Conservation (phyloP, 176 grass and related monocot species). For the Bolboschoenus planiculmis region DNA sequence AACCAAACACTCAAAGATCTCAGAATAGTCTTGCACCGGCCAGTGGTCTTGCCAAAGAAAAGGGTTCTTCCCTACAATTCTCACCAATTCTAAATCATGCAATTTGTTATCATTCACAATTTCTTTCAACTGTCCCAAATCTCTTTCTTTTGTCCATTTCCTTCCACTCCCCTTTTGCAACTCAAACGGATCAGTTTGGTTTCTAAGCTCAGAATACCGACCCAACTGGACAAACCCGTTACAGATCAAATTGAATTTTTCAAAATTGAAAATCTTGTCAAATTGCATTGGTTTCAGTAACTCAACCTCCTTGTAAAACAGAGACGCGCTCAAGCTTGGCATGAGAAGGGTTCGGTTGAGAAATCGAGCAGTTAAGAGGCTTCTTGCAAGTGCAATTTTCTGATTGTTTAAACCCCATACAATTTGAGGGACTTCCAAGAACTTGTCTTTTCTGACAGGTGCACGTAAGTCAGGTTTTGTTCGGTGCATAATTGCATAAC, state of each 20-base stretch:
- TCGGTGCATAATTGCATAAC: slow-evolving; percentile 29
- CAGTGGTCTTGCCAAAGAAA: slow-evolving; percentile 98
- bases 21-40: slow-evolving; percentile 72
- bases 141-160: slow-evolving; percentile 88
- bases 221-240: slow-evolving; percentile 70
- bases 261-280: slow-evolving; percentile 78
- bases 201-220: slow-evolving; percentile 67
- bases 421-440: slow-evolving; percentile 87
- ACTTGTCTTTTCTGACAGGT: slow-evolving; percentile 61
- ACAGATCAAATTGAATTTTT: slow-evolving; percentile 74
- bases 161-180: slow-evolving; percentile 83
- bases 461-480: slow-evolving; percentile 25
- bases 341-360: slow-evolving; percentile 90
- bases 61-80: slow-evolving; percentile 70
- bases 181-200: slow-evolving; percentile 44
- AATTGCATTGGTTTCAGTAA: slow-evolving; percentile 74
- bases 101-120: slow-evolving; percentile 25
- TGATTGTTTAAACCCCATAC: slow-evolving; percentile 99
- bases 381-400: slow-evolving; percentile 89
- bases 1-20: slow-evolving; percentile 75
- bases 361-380: slow-evolving; percentile 76
- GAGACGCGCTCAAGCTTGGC: slow-evolving; percentile 86
- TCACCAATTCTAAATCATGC: slow-evolving; percentile 57
- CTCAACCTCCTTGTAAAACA: slow-evolving; percentile 97
- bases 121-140: slow-evolving; percentile 72